phyloP scores from a whole-genome alignment of 495 filamentous ascomycete genomes.

The Apodospora peruviana region DNA sequence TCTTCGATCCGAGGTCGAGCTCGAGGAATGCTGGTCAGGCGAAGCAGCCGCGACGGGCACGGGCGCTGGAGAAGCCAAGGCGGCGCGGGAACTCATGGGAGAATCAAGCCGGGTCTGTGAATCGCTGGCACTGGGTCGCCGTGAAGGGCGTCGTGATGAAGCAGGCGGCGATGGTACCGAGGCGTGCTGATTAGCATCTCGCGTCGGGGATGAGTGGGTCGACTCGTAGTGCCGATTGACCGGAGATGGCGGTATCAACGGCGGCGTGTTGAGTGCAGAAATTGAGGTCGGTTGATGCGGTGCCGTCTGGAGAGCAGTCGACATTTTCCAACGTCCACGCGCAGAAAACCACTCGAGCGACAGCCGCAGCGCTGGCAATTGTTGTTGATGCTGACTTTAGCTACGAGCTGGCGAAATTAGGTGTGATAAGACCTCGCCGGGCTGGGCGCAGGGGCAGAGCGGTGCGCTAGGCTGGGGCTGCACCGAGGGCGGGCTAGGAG shows the following conservation, averaged over 20 bases:
- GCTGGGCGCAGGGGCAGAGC: slow-evolving; percentile 6
- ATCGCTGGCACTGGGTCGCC: slow-evolving; percentile 50
- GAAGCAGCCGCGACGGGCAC: slow-evolving; percentile 35
- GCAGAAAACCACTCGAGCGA: slow-evolving; percentile 13
- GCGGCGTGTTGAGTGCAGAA: slow-evolving; percentile 40
- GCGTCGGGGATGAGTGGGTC: slow-evolving; percentile 34
- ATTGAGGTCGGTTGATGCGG: slow-evolving; percentile 46
- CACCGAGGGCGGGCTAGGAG: slow-evolving; percentile 1
- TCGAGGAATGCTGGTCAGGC: slow-evolving; percentile 35
- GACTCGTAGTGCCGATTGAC: slow-evolving; percentile 40
- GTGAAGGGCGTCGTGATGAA: slow-evolving; percentile 42
- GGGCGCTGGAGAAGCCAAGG: slow-evolving; percentile 41
- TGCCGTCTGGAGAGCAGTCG: slow-evolving; percentile 51
- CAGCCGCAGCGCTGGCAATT: slow-evolving; percentile 5
- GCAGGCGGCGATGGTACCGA: slow-evolving; percentile 30
- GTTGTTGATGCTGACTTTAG: slow-evolving; percentile 7
- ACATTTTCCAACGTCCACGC: slow-evolving; percentile 38
- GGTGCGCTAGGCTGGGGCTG: not conserved
- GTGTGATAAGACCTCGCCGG: slow-evolving; percentile 6
- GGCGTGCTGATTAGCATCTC: slow-evolving; percentile 38
- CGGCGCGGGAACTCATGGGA: slow-evolving; percentile 42
- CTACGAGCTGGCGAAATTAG: slow-evolving; percentile 1
- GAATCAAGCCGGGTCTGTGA: slow-evolving; percentile 35
- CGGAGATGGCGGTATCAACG: slow-evolving; percentile 36
- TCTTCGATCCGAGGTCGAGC: slow-evolving; percentile 33